Conservation (phyloP, 2,329 filamentous ascomycete genomes). For the Exserohilum turcica region DNA sequence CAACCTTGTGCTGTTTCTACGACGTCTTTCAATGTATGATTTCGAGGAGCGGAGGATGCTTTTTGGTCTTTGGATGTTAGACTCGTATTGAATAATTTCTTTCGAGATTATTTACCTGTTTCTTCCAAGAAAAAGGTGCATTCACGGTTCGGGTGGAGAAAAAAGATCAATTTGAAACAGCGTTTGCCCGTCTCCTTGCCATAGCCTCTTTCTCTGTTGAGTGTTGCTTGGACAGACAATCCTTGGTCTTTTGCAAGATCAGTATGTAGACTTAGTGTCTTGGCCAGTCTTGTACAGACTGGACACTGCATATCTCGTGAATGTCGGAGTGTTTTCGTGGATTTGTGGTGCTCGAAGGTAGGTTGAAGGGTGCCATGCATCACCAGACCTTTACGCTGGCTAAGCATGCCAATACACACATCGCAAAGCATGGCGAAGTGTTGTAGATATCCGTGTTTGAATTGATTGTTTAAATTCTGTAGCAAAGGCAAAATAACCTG, state of each 20-base stretch:
- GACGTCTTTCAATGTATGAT: slow-evolving; percentile 2
- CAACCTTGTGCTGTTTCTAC: slow-evolving; percentile 13
- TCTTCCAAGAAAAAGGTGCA: slow-evolving; percentile 1
- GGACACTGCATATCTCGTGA: slow-evolving; percentile 11
- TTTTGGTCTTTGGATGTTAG: neutral
- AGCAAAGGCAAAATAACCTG: too few species aligned
- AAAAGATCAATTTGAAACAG: neutral
- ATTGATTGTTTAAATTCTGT: too few species aligned
- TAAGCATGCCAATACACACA: slow-evolving; percentile 15
- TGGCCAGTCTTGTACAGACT: slow-evolving; percentile 15
- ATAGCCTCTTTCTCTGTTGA: neutral
- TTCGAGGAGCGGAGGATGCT: neutral
- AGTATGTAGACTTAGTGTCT: neutral
- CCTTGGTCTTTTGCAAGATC: slow-evolving; percentile 1
- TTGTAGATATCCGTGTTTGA: too few species aligned
- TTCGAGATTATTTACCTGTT: neutral
- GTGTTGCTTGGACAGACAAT: neutral
- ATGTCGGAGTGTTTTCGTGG: neutral
- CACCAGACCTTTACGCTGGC: slow-evolving; percentile 3
- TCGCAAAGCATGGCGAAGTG: slow-evolving; percentile 16
- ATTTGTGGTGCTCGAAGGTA: slow-evolving; percentile 16
- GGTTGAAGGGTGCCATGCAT: slow-evolving; percentile 2
- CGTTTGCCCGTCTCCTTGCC: neutral
- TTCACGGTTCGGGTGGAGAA: neutral
- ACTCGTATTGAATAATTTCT: neutral